Evolutionary conservation across 495 filamentous ascomycete genomes (phyloP), one percentile per base, ranked within the genome.

Genomic region (Mycothermus thermophilus): DNA sequence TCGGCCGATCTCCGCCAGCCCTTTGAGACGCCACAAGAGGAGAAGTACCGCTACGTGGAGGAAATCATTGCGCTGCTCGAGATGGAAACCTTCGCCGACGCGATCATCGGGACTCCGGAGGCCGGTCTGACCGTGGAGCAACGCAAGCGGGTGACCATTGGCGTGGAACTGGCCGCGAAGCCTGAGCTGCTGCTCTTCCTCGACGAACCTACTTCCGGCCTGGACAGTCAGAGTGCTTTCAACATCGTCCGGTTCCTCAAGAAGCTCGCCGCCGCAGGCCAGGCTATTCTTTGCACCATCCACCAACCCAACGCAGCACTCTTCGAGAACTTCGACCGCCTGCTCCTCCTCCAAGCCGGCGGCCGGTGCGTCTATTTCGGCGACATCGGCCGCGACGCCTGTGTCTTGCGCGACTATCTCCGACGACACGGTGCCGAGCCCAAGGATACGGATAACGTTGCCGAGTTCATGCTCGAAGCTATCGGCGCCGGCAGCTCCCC

Each of bases 221-320:
- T 95, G 4, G 86, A 95, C 51, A 77, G 74, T 26, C 83, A 86
- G 48, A 75, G 71, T 37, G 80, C 87, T 3, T 94, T 83, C 63
- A 87, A 87, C 41, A 93, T 93, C 40, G 75, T 93, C 10, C 76
- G 80, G 30, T 93, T 93, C 66, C 57, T 93, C 32, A 77, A 77
- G 31, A 93, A 92, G 59, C 69, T 93, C 8, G 77, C 85, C 1
- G 73, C 70, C 1, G 75, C 77, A 25, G 87, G 87, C 1, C 85
- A 93, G 46, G 84, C 87, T 12, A 83, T 94, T 50, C 71, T 93
- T 1, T 85, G 80, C 57, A 94, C 87, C 0, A 95, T 93, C 43
- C 87, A 94, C 54, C 87, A 95, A 44, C 87, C 87, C 11, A 81
- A 81, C 48, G 74, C 81, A 3, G 78, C 81, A 0, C 66, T 95